Evolutionary conservation across 352 stramenopile species (phyloP).

Genomic region (Thalassiosira mediterranea): DNA sequence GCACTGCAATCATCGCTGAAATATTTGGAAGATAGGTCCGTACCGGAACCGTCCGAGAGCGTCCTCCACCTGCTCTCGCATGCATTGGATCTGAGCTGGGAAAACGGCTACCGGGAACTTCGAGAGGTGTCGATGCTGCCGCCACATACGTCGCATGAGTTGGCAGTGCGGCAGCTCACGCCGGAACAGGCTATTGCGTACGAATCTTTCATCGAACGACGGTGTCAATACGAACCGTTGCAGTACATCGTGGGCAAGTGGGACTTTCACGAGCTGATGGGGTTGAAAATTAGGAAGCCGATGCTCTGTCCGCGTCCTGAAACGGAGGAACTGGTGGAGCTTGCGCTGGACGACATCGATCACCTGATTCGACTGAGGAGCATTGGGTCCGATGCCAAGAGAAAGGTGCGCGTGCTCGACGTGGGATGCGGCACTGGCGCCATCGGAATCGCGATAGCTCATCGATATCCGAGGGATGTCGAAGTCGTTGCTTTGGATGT

Average conservation of each 20-base stretch:
- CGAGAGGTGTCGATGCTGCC: slow-evolving; percentile 22
- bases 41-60: slow-evolving; percentile 64
- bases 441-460: slow-evolving; percentile 74
- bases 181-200: slow-evolving; percentile 43
- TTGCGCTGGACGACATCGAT: slow-evolving; percentile 44
- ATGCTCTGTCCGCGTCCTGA: slow-evolving; percentile 77
- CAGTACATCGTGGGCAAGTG: slow-evolving; percentile 81
- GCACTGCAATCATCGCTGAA: slow-evolving; percentile 36
- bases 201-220: slow-evolving; percentile 46
- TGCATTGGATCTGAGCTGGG: slow-evolving; percentile 63
- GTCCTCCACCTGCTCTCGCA: slow-evolving; percentile 61
- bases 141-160: neutral
- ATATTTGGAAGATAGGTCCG: slow-evolving; percentile 34
- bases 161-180: slow-evolving; percentile 44
- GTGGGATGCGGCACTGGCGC: slow-evolving; percentile 75
- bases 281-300: slow-evolving; percentile 55
- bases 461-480: slow-evolving; percentile 42
- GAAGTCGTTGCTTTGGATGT: slow-evolving; percentile 73
- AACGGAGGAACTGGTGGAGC: slow-evolving; percentile 78
- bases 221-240: slow-evolving; percentile 69
- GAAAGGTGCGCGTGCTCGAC: slow-evolving; percentile 65
- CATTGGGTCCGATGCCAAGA: neutral
- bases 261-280: slow-evolving; percentile 74
- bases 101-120: slow-evolving; percentile 52
- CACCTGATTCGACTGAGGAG: slow-evolving; percentile 16